phyloP scores from a whole-genome alignment of 805 yeast species.

The Kluyveromyces siamensis region DNA sequence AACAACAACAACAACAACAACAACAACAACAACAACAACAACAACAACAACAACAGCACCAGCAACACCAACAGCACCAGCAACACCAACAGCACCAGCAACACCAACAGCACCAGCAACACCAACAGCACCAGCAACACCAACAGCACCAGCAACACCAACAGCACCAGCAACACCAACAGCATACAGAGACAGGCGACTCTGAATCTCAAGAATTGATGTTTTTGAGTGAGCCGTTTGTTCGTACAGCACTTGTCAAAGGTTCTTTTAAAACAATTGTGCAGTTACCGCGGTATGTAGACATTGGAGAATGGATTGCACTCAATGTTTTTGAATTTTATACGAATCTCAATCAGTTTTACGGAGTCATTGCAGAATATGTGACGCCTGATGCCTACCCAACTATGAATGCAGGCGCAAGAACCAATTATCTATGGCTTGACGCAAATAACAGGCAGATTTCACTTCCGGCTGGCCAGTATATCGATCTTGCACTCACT shows the following conservation, averaged over 20 bases:
- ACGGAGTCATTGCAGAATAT: slow-evolving; percentile 83
- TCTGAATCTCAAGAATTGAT: slow-evolving; percentile 30
- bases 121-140: no score
- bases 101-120: no score
- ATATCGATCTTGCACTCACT: slow-evolving; percentile 82
- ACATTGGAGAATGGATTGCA: slow-evolving; percentile 92
- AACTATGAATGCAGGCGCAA: slow-evolving; percentile 93
- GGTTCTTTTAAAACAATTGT: slow-evolving; percentile 96
- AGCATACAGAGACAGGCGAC: slow-evolving; percentile 11
- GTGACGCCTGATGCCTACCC: slow-evolving; percentile 86
- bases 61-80: no score
- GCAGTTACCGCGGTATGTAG: slow-evolving; percentile 90
- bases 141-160: no score
- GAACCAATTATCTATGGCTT: slow-evolving; percentile 84
- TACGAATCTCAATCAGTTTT: slow-evolving; percentile 77
- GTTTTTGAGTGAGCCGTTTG: slow-evolving; percentile 86
- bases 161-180: slow-evolving; percentile 14
- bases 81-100: no score
- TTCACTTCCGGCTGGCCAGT: slow-evolving; percentile 84
- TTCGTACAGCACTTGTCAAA: slow-evolving; percentile 87
- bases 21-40: no score
- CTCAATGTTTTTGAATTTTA: slow-evolving; percentile 83
- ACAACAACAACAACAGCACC: no score
- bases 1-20: no score
- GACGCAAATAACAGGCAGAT: slow-evolving; percentile 73